These are phyloP conservation scores for Mortierella sp. DNA, from an alignment of 371 early-diverging fungal genomes.

Conservation along the genomic window DNA sequence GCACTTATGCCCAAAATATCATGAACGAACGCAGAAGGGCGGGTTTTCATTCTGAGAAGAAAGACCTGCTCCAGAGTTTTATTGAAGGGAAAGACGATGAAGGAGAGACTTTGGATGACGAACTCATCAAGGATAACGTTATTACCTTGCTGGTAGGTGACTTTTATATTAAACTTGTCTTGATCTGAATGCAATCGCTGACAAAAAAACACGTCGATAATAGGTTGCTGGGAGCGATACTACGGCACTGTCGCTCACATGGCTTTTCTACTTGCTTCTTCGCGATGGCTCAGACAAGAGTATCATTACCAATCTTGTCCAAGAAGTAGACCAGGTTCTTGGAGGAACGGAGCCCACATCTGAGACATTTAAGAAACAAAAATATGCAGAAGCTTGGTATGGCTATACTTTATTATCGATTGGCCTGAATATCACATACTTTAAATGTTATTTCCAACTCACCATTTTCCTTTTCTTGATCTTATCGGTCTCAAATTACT, in stretches of 20 bases:
- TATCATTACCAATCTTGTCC: conserved; percentile 8
- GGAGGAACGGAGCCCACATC: conserved; percentile 21
- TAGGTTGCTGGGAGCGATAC: conserved; percentile 74
- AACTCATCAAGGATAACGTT: conserved; percentile 68
- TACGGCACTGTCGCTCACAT: conserved; percentile 78
- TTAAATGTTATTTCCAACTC: neutral
- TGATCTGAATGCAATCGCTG: neutral
- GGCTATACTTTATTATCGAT: neutral
- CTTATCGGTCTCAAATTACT: neutral
- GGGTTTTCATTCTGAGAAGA: conserved; percentile 45
- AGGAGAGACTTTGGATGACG: conserved; percentile 59
- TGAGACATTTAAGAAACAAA: conserved; percentile 28
- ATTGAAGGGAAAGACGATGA: conserved; percentile 64
- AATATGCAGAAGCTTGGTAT: conserved; percentile 44
- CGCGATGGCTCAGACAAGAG: conserved; percentile 14
- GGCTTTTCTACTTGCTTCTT: conserved; percentile 69
- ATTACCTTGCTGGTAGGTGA: conserved; percentile 67
- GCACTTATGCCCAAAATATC: neutral
- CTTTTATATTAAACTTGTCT: conserved; percentile 14
- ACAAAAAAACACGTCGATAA: conserved; percentile 68
- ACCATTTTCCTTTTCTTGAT: neutral
- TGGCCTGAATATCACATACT: neutral
- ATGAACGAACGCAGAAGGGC: conserved; percentile 18
- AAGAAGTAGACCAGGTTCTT: conserved; percentile 32
- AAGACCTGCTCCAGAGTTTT: conserved; percentile 69